These are phyloP conservation scores for Maudiozyma bulderi DNA, from an alignment of 805 yeast genomes.

Conservation along the genomic window DNA sequence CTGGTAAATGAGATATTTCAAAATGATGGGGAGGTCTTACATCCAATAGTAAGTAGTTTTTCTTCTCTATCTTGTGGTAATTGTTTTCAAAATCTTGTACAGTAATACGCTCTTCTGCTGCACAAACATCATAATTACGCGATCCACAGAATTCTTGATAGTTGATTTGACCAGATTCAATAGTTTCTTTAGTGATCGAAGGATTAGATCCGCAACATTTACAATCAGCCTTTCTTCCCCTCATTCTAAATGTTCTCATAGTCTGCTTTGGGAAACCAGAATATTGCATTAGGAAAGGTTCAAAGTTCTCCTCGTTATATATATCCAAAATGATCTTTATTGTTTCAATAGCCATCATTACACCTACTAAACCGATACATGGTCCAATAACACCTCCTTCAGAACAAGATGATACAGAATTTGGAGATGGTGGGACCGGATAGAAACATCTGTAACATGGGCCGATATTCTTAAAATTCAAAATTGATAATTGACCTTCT, in stretches of 20 bases:
- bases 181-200: constrained; percentile 36
- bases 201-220: constrained; percentile 52
- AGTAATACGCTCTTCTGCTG: constrained; percentile 37
- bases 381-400: constrained; percentile 96
- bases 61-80: constrained; percentile 14
- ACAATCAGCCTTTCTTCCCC: constrained; percentile 55
- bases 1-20: constrained; percentile 50
- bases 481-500: constrained; percentile 80
- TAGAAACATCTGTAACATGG: constrained; percentile 95
- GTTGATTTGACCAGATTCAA: constrained; percentile 42
- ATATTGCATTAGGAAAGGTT: constrained; percentile 61
- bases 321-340: constrained; percentile 58
- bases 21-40: constrained; percentile 78
- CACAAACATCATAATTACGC: constrained; percentile 37
- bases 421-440: constrained; percentile 84
- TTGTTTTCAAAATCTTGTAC: constrained; percentile 30
- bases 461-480: constrained; percentile 56
- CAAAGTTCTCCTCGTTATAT: constrained; percentile 43
- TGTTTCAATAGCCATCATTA: constrained; percentile 80
- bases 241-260: constrained; percentile 68
- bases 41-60: constrained; percentile 41
- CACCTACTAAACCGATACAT: constrained; percentile 87
- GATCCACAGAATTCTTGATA: constrained; percentile 73
- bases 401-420: constrained; percentile 70
- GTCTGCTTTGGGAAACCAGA: constrained; percentile 60